Evolutionary conservation across 1,284 basidiomycete genomes (phyloP).

Genomic region (Moniliella sp.): DNA sequence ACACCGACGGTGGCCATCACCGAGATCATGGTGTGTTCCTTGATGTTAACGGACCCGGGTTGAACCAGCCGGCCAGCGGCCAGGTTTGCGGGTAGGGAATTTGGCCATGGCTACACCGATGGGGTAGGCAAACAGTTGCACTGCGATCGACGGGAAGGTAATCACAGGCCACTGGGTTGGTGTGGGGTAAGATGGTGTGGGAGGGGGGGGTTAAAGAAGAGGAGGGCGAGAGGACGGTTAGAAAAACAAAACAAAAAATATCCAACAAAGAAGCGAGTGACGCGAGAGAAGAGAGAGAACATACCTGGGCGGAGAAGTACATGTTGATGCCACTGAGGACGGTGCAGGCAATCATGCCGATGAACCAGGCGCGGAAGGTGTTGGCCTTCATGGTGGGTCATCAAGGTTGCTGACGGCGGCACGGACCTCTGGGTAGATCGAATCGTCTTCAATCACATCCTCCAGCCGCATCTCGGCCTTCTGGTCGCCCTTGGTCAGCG

Average conservation of each 20-base stretch:
- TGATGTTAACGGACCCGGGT: slow-evolving; percentile 24
- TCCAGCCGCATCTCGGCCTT: slow-evolving; percentile 6
- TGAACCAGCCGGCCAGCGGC: slow-evolving; percentile 11
- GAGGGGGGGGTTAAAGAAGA: too few relatives aligned
- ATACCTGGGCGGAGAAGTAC: slow-evolving; percentile 14
- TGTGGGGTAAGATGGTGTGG: too few relatives aligned
- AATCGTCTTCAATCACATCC: slow-evolving; percentile 14
- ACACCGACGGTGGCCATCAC: slow-evolving; percentile 37
- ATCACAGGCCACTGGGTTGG: too few relatives aligned
- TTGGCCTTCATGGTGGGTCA: slow-evolving; percentile 20
- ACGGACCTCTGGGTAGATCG: slow-evolving; percentile 22
- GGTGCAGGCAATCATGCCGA: slow-evolving; percentile 13
- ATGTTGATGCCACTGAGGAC: slow-evolving; percentile 19
- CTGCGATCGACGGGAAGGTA: slow-evolving; percentile 14
- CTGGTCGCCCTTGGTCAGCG: slow-evolving; percentile 5
- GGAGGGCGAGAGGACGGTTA: too few relatives aligned
- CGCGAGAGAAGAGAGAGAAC: too few relatives aligned
- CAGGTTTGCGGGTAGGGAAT: slow-evolving; percentile 11
- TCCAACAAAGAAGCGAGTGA: too few relatives aligned
- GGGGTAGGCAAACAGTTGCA: slow-evolving; percentile 16
- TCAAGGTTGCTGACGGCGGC: slow-evolving; percentile 24
- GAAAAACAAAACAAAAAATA: too few relatives aligned
- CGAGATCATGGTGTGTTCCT: slow-evolving; percentile 23
- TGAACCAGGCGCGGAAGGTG: slow-evolving; percentile 18
- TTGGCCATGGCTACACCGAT: slow-evolving; percentile 11